Evolutionary conservation across 768 basidiomycete genomes (phyloP), one percentile per base, ranked within the genome.

Genomic region (Exidia glandulosa): DNA sequence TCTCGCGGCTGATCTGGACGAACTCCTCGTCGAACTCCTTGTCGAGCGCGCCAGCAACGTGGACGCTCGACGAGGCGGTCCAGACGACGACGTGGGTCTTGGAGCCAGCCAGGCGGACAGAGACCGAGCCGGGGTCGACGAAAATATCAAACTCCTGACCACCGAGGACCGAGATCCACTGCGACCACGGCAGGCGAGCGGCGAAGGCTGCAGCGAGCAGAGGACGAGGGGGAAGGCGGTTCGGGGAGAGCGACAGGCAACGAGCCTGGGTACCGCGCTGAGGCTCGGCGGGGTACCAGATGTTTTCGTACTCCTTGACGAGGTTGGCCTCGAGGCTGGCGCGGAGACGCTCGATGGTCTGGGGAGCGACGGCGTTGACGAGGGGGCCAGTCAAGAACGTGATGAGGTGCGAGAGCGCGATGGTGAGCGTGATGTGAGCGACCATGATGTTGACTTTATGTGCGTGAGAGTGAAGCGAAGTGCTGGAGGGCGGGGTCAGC

Each of bases 111-210:
- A 73, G 65, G 50, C 86, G 86, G 63, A 88, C 74, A 61, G 85
- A 85, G 63, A 91, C 81, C 69, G 81, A 84, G 62, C 87, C 88
- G 63, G 89, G 89, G 70, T 90, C 86, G 65, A 89, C 80, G 71
- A 87, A 86, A 62, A 91, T 79, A 71, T 90, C 88, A 68, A 90
- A 84, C 72, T 87, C 85, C 60, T 75, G 72, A 64, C 81, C 78
- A 12, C 88, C 87, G 52, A 90, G 80, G 60, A 79, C 75, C 52
- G 77, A 65, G 58, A 89, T 87, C 89, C 89, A 91, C 68, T 87
- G 82, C 60, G 84, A 83, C 89, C 89, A 91, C 66, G 87, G 85
- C 32, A 90, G 78, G 60, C 81, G 81, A 37, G 85, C 76, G 27
- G 82, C 76, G 59, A 84, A 74, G 71, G 88, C 90, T 14, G 88